phyloP scores from a whole-genome alignment of 208 protist species.

The Trypanosomatidae sp. region DNA sequence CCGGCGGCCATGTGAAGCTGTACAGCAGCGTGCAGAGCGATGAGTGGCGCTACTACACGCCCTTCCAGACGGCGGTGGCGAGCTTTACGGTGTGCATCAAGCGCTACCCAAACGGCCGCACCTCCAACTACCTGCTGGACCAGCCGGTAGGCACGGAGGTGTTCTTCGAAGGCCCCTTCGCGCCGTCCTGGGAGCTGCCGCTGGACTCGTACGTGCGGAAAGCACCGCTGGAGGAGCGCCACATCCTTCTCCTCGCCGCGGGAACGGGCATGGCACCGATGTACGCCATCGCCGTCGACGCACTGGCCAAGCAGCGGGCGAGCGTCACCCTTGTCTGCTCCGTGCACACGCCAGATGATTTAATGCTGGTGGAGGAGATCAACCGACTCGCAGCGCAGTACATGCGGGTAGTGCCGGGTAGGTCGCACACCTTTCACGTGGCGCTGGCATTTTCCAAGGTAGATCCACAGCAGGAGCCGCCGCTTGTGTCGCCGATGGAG shows the following conservation, averaged over 20 bases:
- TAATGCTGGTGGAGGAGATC: slow-evolving; percentile 55
- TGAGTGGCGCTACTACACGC: slow-evolving; percentile 48
- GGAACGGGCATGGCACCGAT: slow-evolving; percentile 64
- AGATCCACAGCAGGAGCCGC: background rate
- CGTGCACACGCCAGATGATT: slow-evolving; percentile 31
- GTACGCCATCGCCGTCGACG: slow-evolving; percentile 50
- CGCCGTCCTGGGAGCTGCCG: slow-evolving; percentile 44
- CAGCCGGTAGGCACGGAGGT: slow-evolving; percentile 38
- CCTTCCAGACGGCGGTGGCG: slow-evolving; percentile 40
- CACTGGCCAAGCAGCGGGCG: slow-evolving; percentile 37
- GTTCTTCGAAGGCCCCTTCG: slow-evolving; percentile 53
- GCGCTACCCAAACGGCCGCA: slow-evolving; percentile 39
- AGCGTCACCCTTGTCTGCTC: slow-evolving; percentile 59
- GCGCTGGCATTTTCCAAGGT: slow-evolving; percentile 8
- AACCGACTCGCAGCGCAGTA: slow-evolving; percentile 26
- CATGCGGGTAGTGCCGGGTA: background rate
- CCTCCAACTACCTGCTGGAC: slow-evolving; percentile 41
- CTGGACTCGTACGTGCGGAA: slow-evolving; percentile 34
- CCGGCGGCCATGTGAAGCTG: slow-evolving; percentile 64
- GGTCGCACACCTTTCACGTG: slow-evolving; percentile 17
- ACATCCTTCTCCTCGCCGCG: slow-evolving; percentile 64
- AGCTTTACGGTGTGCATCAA: slow-evolving; percentile 63
- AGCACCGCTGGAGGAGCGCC: slow-evolving; percentile 14
- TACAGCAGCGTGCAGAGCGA: slow-evolving; percentile 26
- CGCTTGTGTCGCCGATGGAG: background rate